A percentile compares a stretch with the other conserved stretches of the same genome.
Conservation (phyloP, 2,329 filamentous ascomycete species). For the Colletotrichum cereale region DNA sequence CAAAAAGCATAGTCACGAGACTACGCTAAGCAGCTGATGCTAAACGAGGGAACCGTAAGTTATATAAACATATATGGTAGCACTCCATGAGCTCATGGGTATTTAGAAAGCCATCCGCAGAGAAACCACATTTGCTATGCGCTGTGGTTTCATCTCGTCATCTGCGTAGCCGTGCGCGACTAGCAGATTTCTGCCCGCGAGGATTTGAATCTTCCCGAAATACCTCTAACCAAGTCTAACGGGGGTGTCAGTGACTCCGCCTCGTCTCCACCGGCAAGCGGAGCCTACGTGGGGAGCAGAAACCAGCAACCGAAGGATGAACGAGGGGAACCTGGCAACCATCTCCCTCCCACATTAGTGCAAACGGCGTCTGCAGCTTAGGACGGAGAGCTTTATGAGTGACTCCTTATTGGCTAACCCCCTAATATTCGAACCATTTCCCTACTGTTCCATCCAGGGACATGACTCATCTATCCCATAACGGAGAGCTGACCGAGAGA, state of each 20-base stretch:
- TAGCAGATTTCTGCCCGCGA: background rate
- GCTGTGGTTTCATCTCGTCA: background rate
- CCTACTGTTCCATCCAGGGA: background rate
- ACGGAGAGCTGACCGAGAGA: slow-evolving; percentile 8
- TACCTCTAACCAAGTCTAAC: background rate
- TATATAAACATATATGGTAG: too few species aligned
- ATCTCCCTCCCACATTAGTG: slow-evolving; percentile 8
- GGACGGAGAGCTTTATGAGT: background rate
- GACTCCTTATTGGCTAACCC: slow-evolving; percentile 1
- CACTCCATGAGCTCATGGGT: background rate
- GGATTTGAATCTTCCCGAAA: background rate
- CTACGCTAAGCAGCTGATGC: background rate
- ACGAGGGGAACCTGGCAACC: background rate
- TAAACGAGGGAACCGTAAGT: background rate
- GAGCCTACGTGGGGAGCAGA: background rate
- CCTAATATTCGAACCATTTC: background rate
- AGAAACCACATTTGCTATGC: background rate
- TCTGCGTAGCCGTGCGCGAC: background rate
- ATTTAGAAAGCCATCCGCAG: too few species aligned
- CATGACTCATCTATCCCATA: slow-evolving; percentile 15
- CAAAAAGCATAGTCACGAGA: too few species aligned
- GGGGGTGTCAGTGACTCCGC: background rate
- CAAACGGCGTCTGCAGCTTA: background rate
- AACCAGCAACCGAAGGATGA: background rate
- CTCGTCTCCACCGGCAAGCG: background rate